A percentile compares a stretch with the other conserved stretches of the same genome.
These are phyloP conservation scores for Sistotremastrum suecicum DNA, from an alignment of 768 basidiomycete species.

Conservation along the genomic window DNA sequence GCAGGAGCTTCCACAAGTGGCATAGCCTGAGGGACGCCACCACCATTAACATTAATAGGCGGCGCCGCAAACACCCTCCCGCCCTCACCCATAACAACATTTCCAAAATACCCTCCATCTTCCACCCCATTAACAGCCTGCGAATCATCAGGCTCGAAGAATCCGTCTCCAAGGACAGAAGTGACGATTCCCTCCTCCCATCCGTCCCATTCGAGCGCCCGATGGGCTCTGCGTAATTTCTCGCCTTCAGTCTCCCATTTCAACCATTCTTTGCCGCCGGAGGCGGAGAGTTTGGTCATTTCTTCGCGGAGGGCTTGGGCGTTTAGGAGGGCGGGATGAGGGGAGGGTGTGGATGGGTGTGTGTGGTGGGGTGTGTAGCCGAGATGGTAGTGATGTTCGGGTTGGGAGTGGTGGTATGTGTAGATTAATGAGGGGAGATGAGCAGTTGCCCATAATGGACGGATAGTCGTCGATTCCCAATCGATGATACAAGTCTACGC, in stretches of 20 bases:
- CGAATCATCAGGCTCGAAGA: conserved; percentile 1
- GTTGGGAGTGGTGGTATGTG: conserved; percentile 22
- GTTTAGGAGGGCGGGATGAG: conserved; percentile 3
- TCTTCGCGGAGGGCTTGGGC: conserved; percentile 5
- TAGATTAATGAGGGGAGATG: conserved; percentile 72
- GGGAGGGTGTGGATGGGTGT: conserved; percentile 5
- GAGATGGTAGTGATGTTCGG: conserved; percentile 6
- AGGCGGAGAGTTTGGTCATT: conserved; percentile 15
- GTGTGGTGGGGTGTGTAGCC: conserved; percentile 10
- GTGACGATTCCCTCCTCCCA: conserved; percentile 80
- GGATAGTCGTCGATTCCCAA: conserved; percentile 82
- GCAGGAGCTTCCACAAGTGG: too few species aligned
- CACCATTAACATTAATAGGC: too few species aligned
- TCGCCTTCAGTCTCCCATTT: conserved; percentile 53
- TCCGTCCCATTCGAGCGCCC: conserved; percentile 78
- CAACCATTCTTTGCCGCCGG: conserved; percentile 56
- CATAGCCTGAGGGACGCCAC: too few species aligned
- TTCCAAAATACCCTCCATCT: background rate
- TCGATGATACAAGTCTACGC: conserved; percentile 73
- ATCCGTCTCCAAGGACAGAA: conserved; percentile 42
- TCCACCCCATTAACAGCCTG: background rate
- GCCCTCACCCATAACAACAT: too few species aligned
- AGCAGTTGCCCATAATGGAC: conserved; percentile 75
- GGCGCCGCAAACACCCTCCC: too few species aligned
- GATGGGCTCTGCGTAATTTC: conserved; percentile 61